Evolutionary conservation across 2,329 filamentous ascomycete species (phyloP).

Genomic region (Fusarium irregulare): DNA sequence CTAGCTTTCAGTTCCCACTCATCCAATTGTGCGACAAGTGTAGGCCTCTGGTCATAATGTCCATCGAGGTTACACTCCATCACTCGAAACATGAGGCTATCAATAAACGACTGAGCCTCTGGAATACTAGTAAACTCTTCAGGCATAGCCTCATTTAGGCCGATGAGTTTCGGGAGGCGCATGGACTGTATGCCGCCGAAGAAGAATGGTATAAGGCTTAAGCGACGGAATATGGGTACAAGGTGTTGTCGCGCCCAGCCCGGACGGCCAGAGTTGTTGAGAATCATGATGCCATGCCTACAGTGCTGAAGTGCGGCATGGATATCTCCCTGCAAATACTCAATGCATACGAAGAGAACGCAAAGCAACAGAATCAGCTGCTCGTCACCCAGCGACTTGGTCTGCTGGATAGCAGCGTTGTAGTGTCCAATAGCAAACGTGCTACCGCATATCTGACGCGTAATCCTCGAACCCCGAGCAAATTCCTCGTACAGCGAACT

Average conservation of each 20-base stretch:
- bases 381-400: constrained; percentile 9
- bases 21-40: background rate
- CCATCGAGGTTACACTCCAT: background rate
- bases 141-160: background rate
- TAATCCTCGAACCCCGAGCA: background rate
- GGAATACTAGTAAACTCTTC: background rate
- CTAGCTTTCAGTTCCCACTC: background rate
- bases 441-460: constrained; percentile 11
- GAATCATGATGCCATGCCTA: constrained; percentile 8
- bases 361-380: constrained; percentile 19
- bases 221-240: constrained; percentile 15
- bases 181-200: background rate
- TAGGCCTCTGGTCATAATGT: background rate
- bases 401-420: constrained; percentile 19
- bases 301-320: constrained; percentile 21
- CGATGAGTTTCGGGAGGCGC: background rate
- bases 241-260: constrained; percentile 15
- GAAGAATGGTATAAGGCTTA: constrained; percentile 17
- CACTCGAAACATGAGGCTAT: background rate
- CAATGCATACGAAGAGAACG: constrained; percentile 28
- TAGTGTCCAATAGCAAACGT: constrained; percentile 21
- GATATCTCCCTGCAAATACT: constrained; percentile 24
- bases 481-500: constrained; percentile 33
- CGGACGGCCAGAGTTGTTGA: background rate
- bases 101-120: constrained; percentile 1